Base-by-base conservation (phyloP, 345 rosid genomes). In the Alliaria petiolata region DNA sequence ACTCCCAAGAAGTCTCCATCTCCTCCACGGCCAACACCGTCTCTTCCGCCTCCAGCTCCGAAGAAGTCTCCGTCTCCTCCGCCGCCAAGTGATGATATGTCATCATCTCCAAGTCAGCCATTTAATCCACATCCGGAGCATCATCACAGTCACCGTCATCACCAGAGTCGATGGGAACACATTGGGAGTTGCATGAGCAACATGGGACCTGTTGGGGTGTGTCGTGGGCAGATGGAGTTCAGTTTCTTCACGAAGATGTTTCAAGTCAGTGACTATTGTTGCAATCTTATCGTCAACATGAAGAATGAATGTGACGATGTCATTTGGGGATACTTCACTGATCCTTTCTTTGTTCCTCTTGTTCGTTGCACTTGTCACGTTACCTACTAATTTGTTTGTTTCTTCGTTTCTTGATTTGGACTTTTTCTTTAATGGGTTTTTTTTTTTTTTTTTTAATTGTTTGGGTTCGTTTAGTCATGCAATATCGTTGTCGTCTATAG, bases 311-410 rank as follows among this genome's bases (percentile, higher is more conserved):
- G 78, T 7, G 69, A 59, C 12, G 69, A 75, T 16, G 62, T 42
- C 38, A 33, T 40, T 42, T 60, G 55, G 65, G 73, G 73, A 47
- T 65, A 13, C 36, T 75, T 75, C 39, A 67, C 7, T 5, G 78
- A 75, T 60, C 78, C 73, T 16, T 75, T 14, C 62, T 75, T 75
- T 60, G 17, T 75, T 52, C 68, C 78, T 67, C 78, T 75, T 59
- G 68, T 75, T 59, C 78, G 73, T 67, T 22, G 1, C 56, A 75
- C 78, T 42, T 75, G 78, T 36, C 73, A 67, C 9, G 56, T 34
- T 10, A 8, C 25, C 3, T 51, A n/a, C 68, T 75, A 67, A 33
- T 25, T 67, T 74, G 0, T 4, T 1, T 28, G 7, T 33, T 67
- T 0, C 11, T 28, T 1, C 0, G 30, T 4, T 1, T 36, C 13